phyloP scores from a whole-genome alignment of 441 rosid species.

The Adansonia gregorii region DNA sequence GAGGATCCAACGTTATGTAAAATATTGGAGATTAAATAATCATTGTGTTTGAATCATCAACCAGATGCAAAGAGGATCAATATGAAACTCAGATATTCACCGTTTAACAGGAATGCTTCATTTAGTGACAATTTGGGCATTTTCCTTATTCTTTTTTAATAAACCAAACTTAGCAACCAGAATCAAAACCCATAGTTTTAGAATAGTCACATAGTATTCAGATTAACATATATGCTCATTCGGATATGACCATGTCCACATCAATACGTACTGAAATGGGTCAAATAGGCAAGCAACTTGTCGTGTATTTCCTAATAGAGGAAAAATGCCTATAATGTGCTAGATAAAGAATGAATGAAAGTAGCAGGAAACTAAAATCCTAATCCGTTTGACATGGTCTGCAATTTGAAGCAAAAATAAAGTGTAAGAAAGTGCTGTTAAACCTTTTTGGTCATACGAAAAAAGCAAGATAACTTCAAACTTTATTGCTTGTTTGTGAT shows the following conservation, averaged over 20 bases:
- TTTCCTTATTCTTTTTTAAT: neutral
- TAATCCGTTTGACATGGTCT: neutral
- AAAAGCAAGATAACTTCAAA: neutral
- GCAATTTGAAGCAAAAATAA: slow-evolving; percentile 6
- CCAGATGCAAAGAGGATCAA: neutral
- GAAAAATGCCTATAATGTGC: neutral
- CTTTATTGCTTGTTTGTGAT: neutral
- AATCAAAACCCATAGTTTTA: neutral
- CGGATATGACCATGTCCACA: neutral
- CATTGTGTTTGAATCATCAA: neutral
- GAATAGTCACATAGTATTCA: neutral
- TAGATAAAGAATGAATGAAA: slow-evolving; percentile 4
- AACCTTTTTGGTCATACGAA: neutral
- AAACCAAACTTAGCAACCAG: neutral
- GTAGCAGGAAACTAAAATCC: neutral
- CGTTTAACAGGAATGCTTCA: neutral
- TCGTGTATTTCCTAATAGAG: neutral
- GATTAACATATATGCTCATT: neutral
- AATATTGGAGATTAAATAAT: slow-evolving; percentile 7
- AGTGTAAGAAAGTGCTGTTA: neutral
- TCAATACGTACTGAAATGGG: neutral
- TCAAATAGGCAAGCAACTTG: too few relatives aligned
- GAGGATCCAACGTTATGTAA: neutral
- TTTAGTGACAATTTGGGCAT: neutral
- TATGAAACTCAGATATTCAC: slow-evolving; percentile 5